These are phyloP conservation scores for Scleroderma citrinum DNA, from an alignment of 768 basidiomycete genomes.

Conservation along the genomic window DNA sequence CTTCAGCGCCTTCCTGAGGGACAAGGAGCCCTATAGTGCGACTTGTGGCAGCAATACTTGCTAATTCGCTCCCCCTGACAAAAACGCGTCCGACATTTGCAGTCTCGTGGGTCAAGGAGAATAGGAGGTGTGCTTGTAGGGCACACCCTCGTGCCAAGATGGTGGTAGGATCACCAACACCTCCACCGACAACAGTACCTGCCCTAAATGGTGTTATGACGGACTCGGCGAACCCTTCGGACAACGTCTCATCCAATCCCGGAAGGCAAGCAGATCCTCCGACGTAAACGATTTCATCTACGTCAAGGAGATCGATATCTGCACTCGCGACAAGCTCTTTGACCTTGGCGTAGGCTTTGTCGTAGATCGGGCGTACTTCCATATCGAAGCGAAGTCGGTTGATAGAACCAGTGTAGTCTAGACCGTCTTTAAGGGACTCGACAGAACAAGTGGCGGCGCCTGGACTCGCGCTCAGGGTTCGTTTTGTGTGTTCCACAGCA, in stretches of 20 bases:
- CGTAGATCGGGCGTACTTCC: conserved; percentile 56
- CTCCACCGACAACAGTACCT: conserved; percentile 66
- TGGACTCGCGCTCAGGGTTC: conserved; percentile 80
- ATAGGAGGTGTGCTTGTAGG: conserved; percentile 61
- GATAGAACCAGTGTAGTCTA: conserved; percentile 78
- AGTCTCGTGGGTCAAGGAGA: conserved; percentile 41
- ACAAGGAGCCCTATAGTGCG: conserved; percentile 63
- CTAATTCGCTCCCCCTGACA: conserved; percentile 33
- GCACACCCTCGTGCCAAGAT: conserved; percentile 75
- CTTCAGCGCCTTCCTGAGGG: conserved; percentile 39
- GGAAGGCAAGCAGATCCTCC: conserved; percentile 73
- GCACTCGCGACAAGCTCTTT: conserved; percentile 46
- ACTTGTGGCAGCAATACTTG: conserved; percentile 49
- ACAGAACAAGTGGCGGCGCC: conserved; percentile 89
- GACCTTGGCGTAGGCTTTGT: conserved; percentile 45
- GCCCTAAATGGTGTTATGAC: conserved; percentile 60
- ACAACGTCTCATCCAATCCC: conserved; percentile 59
- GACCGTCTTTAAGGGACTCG: conserved; percentile 89
- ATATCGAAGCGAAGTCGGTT: conserved; percentile 55
- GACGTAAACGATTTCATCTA: conserved; percentile 78
- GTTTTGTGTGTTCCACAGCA: conserved; percentile 92
- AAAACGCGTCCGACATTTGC: conserved; percentile 50
- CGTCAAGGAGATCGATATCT: conserved; percentile 54
- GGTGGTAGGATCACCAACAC: conserved; percentile 72
- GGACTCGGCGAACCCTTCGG: conserved; percentile 52